These are phyloP conservation scores for Cenchrus fungigraminus DNA, from an alignment of 176 grass and related monocot genomes.

Conservation along the genomic window DNA sequence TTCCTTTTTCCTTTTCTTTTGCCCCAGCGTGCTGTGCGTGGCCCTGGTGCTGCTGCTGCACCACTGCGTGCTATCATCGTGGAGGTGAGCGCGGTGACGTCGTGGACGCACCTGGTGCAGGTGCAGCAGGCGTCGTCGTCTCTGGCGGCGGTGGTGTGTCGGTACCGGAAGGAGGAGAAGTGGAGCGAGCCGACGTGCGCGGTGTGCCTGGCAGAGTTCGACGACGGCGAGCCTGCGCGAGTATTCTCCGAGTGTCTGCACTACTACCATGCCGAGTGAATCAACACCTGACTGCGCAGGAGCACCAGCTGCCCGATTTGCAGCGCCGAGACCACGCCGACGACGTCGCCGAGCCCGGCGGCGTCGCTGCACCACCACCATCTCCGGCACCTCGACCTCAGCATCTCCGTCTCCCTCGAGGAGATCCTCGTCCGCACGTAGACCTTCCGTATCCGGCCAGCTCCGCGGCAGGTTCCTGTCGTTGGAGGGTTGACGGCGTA, in stretches of 20 bases:
- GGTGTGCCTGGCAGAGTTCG: conserved; percentile 54
- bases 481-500: no score
- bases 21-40: conserved; percentile 28
- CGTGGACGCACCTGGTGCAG: conserved; percentile 32
- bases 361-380: not conserved
- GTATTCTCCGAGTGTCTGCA: conserved; percentile 54
- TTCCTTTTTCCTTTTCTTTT: no score
- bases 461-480: not conserved
- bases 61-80: conserved; percentile 37
- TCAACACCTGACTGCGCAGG: conserved; percentile 44
- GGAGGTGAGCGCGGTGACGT: conserved; percentile 39
- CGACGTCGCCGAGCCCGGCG: not conserved
- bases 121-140: no score
- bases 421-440: conserved; percentile 33
- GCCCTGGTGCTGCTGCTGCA: conserved; percentile 29
- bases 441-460: not conserved
- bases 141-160: conserved; percentile 12
- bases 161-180: conserved; percentile 35
- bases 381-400: not conserved
- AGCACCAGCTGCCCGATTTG: conserved; percentile 62
- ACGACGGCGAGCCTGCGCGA: conserved; percentile 47
- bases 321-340: conserved; percentile 42
- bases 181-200: conserved; percentile 43
- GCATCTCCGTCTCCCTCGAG: conserved; percentile 29
- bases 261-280: conserved; percentile 61